Percentiles rank a stretch among this genome's conserved stretches.
These are phyloP conservation scores for Nephelium lappaceum DNA, from an alignment of 345 rosid species.

Conservation along the genomic window DNA sequence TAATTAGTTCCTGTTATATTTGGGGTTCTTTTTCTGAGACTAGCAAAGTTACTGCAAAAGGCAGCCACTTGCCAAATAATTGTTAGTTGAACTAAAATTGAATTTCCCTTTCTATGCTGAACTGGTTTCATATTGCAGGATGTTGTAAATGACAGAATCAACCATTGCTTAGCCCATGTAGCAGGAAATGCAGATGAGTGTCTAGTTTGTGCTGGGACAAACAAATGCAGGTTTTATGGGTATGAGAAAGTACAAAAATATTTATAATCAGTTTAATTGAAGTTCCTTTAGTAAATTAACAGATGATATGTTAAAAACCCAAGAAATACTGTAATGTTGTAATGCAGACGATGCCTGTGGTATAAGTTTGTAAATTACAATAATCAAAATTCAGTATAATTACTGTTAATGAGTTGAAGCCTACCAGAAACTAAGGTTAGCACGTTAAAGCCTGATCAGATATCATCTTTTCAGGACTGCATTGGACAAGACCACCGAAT, in stretches of 20 bases:
- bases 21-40: background rate
- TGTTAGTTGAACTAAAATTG: background rate
- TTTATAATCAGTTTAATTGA: background rate
- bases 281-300: background rate
- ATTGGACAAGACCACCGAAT: background rate
- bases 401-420: background rate
- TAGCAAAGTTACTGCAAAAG: background rate
- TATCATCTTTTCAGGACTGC: conserved; percentile 2
- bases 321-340: background rate
- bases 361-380: background rate
- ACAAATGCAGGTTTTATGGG: conserved; percentile 75
- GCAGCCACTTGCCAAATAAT: background rate
- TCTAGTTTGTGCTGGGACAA: conserved; percentile 76
- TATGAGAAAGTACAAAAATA: conserved; percentile 5
- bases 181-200: conserved; percentile 80
- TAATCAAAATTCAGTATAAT: background rate
- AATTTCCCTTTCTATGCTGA: background rate
- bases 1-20: background rate
- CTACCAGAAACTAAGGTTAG: background rate
- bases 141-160: conserved; percentile 78
- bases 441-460: conserved; percentile 1
- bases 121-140: conserved; percentile 46
- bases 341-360: background rate
- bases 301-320: background rate
- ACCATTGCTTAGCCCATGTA: conserved; percentile 72